These are phyloP conservation scores for Aureobasidium sp. DNA, from an alignment of 2,329 filamentous ascomycete species.

Conservation along the genomic window DNA sequence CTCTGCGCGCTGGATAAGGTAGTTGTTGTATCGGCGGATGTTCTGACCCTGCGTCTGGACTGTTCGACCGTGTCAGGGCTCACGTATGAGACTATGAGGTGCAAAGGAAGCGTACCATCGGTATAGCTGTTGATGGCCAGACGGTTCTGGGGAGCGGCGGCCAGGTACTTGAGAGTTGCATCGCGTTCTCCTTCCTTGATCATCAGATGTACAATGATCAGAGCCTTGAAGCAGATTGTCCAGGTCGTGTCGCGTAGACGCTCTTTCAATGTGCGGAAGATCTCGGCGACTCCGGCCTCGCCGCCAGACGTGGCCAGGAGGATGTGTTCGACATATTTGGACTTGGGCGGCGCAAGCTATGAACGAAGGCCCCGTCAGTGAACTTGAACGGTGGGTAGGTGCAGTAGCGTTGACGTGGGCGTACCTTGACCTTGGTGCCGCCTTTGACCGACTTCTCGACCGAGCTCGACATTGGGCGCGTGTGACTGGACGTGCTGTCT, in stretches of 20 bases:
- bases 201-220: constrained; percentile 96
- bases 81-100: neutral
- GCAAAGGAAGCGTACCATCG: constrained; percentile 56
- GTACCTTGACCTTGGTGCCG: constrained; percentile 93
- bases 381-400: neutral
- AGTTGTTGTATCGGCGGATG: constrained; percentile 84
- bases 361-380: neutral
- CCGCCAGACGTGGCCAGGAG: constrained; percentile 89
- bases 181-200: constrained; percentile 89
- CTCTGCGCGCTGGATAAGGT: constrained; percentile 72
- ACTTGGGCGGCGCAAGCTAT: constrained; percentile 90
- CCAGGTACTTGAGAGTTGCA: constrained; percentile 75
- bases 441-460: constrained; percentile 99
- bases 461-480: constrained; percentile 60
- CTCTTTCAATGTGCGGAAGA: constrained; percentile 85
- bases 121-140: constrained; percentile 86
- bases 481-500: neutral
- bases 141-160: constrained; percentile 66
- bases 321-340: constrained; percentile 99
- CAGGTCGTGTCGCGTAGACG: constrained; percentile 92
- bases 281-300: constrained; percentile 88
- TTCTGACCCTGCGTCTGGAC: constrained; percentile 93
- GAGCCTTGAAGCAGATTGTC: constrained; percentile 98
- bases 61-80: constrained; percentile 28
- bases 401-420: constrained; percentile 14